Conservation (phyloP, 176 grass and related monocot genomes). For the Panicum miliaceum region DNA sequence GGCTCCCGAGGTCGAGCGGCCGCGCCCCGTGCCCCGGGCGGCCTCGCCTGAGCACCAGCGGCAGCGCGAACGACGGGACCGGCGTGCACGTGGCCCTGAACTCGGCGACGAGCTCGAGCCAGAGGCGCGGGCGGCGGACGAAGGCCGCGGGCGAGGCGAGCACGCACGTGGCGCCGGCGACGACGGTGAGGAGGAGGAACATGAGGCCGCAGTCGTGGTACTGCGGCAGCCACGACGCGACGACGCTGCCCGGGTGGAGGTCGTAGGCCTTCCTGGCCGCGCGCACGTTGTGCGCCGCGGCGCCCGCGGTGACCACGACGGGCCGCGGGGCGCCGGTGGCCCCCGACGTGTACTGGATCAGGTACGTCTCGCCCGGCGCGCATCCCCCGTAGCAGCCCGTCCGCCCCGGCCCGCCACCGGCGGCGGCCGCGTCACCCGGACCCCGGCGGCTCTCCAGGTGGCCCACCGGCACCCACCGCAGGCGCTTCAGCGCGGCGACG, state of each 20-base stretch:
- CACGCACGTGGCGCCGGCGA: slow-evolving; percentile 56
- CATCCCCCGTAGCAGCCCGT: slow-evolving; percentile 33
- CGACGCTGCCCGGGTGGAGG: slow-evolving; percentile 45
- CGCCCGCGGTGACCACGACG: slow-evolving; percentile 51
- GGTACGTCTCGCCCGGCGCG: slow-evolving; percentile 44
- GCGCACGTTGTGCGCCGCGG: slow-evolving; percentile 60
- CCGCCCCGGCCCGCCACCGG: background rate
- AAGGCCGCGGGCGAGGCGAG: slow-evolving; percentile 51
- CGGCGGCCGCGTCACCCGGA: background rate
- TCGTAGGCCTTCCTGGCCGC: slow-evolving; percentile 54
- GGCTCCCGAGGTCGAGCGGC: slow-evolving; percentile 40
- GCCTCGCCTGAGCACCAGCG: slow-evolving; percentile 45
- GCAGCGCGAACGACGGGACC: slow-evolving; percentile 55
- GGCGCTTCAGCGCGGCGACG: background rate
- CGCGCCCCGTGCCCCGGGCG: slow-evolving; percentile 1
- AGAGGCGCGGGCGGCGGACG: slow-evolving; percentile 50
- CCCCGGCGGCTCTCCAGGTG: background rate
- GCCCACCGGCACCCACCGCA: slow-evolving; percentile 47
- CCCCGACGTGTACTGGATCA: slow-evolving; percentile 74
- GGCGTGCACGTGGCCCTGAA: slow-evolving; percentile 60
- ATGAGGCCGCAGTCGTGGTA: slow-evolving; percentile 70
- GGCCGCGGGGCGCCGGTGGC: slow-evolving; percentile 54
- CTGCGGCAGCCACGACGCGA: slow-evolving; percentile 66
- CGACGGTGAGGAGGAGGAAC: slow-evolving; percentile 66
- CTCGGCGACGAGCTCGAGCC: slow-evolving; percentile 60